Base-by-base conservation (phyloP, 1,284 basidiomycete species). In the Bjerkandera adusta region DNA sequence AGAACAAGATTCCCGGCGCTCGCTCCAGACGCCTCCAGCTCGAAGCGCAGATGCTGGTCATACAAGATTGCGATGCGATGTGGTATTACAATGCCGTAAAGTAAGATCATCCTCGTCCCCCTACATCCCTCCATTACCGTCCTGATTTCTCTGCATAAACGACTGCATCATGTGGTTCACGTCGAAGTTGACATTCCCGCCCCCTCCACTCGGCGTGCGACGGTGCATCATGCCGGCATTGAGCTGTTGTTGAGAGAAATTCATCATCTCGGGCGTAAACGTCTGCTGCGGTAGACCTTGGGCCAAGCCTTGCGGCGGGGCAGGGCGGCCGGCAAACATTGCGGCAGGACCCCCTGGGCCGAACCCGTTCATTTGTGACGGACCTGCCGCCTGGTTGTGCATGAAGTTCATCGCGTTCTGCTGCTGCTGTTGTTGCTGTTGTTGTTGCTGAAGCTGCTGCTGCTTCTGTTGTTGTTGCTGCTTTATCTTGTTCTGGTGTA, bases 121-220 rank as follows among this genome's bases (percentile, higher is more conserved):
- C 27, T 26, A 41, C 26, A 29, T 12, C 25, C 39, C 39, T 13
- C 26, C 3, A 30, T 41, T 41, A 16, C 29, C 29, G 15, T 43
- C 41, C 29, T 30, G 41, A 16, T 43, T 43, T 25, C 81, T 67
- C 49, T 78, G 76, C 70, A 82, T 73, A 56, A 84, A 82, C 18
- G 79, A 79, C 60, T 82, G 80, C 60, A 83, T 44, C 69, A 83
- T 76, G 58, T 81, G 64, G 53, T 70, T 77, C 45, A 81, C 62
- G 36, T 62, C 62, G 6, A n/a, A n/a, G 29, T 39, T 22, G 46
- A 33, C 39, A 48, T 43, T 8, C 10, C 51, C 33, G 40, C 22
- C 27, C 44, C 37, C 20, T 41, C 52, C 61, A 54, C 61, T 61
- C 34, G 57, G 53, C 20, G 57, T 60, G 3, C 57, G 40, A 38